Evolutionary conservation across 2,329 filamentous ascomycete genomes (phyloP).

Genomic region (Trichoderma breve): DNA sequence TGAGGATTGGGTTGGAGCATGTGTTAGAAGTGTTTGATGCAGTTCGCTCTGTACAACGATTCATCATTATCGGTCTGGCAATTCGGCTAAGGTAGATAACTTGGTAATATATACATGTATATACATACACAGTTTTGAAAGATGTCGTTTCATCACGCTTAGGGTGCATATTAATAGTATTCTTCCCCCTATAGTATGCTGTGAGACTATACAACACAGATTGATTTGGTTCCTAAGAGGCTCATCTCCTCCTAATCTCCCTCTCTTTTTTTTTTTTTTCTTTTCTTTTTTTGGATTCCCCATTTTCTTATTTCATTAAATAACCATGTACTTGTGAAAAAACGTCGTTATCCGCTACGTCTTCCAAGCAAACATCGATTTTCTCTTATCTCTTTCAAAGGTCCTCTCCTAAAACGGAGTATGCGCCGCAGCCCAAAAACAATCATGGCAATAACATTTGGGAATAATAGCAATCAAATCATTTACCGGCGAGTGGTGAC

Average conservation of each 20-base stretch:
- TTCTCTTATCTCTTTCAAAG: not conserved
- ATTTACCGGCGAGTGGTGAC: not conserved
- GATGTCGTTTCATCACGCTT: not conserved
- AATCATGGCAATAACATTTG: not conserved
- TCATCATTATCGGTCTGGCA: not conserved
- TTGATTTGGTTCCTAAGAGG: not conserved
- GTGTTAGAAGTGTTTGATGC: not conserved
- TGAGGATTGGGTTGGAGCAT: not conserved
- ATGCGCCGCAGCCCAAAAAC: not conserved
- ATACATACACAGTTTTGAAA: not conserved
- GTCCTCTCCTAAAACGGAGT: not conserved
- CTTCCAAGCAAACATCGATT: not conserved
- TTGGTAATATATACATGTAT: not conserved
- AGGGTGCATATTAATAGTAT: not conserved
- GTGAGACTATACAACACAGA: not conserved
- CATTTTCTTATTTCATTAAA: not conserved
- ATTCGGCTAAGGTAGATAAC: not conserved
- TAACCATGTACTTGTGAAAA: not conserved
- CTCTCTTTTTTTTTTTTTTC: not conserved
- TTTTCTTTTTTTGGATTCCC: not conserved
- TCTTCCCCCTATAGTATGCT: not conserved
- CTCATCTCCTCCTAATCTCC: not conserved
- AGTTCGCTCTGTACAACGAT: not conserved
- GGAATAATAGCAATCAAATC: not conserved
- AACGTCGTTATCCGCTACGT: not conserved